A percentile compares a stretch with the other conserved stretches of the same genome.
Conservation (phyloP, 345 rosid genomes). For the Syzygium aqueum region DNA sequence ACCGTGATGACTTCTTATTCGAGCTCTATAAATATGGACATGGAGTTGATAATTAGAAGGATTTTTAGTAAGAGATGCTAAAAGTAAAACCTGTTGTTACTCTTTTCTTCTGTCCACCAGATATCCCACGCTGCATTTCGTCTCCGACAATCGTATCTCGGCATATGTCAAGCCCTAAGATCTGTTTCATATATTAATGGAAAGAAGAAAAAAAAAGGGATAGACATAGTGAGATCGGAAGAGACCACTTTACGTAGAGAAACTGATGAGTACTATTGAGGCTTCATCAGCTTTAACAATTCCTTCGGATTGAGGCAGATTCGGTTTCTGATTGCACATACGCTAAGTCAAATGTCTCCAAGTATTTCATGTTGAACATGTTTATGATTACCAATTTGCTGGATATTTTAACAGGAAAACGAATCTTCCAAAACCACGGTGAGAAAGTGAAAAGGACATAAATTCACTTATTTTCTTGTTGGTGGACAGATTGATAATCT, state of each 20-base stretch:
- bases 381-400: background rate
- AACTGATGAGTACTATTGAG: too few relatives aligned
- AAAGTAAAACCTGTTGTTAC: slow-evolving; percentile 70
- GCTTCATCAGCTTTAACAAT: too few relatives aligned
- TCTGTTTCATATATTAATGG: background rate
- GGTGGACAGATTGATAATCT: background rate
- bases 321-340: too few relatives aligned
- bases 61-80: background rate
- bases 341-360: too few relatives aligned
- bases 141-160: slow-evolving; percentile 74
- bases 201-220: background rate
- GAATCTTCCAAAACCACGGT: background rate
- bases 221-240: too few relatives aligned
- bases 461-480: background rate
- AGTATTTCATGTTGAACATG: too few relatives aligned
- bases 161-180: slow-evolving; percentile 16
- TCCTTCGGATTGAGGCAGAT: too few relatives aligned
- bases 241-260: too few relatives aligned
- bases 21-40: background rate
- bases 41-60: background rate
- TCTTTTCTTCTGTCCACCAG: slow-evolving; percentile 84
- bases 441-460: background rate
- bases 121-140: slow-evolving; percentile 69
- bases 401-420: background rate
- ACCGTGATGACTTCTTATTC: background rate